Percentiles rank a stretch among this genome's conserved stretches.
Evolutionary conservation across 306 rosid species (phyloP).

Genomic region (Myrica gale): DNA sequence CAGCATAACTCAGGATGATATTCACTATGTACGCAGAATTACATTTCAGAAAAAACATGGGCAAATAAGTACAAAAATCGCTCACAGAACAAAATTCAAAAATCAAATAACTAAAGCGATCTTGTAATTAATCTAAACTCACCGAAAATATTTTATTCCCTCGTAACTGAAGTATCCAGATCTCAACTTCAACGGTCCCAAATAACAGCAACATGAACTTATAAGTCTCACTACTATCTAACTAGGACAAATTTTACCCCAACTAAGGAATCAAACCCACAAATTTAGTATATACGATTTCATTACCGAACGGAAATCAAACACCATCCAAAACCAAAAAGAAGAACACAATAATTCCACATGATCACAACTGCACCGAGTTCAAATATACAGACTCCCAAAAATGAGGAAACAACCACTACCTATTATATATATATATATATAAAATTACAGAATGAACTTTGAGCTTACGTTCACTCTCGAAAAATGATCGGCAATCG

Average conservation of each 20-base stretch:
- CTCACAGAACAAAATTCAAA: background rate
- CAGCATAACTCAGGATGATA: background rate
- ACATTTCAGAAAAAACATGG: background rate
- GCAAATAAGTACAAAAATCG: background rate
- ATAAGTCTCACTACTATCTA: background rate
- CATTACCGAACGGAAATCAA: background rate
- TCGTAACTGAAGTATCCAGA: background rate
- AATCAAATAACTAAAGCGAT: background rate
- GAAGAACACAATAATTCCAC: background rate
- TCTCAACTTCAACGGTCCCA: background rate
- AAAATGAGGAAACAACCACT: slow-evolving; percentile 8
- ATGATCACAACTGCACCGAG: slow-evolving; percentile 9
- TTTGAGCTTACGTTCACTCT: slow-evolving; percentile 22
- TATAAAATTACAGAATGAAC: slow-evolving; percentile 20
- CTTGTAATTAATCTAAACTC: no score
- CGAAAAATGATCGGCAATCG: background rate
- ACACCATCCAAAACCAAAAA: slow-evolving; percentile 2
- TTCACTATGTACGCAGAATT: background rate
- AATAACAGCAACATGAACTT: background rate
- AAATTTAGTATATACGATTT: background rate
- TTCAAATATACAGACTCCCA: slow-evolving; percentile 14
- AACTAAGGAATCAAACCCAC: slow-evolving; percentile 5
- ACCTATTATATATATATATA: slow-evolving; percentile 24
- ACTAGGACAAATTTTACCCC: background rate
- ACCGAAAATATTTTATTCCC: background rate